A percentile compares a stretch with the other conserved stretches of the same genome.
These are phyloP conservation scores for Epichloe sp. DNA, from an alignment of 2,329 filamentous ascomycete genomes.

Conservation along the genomic window DNA sequence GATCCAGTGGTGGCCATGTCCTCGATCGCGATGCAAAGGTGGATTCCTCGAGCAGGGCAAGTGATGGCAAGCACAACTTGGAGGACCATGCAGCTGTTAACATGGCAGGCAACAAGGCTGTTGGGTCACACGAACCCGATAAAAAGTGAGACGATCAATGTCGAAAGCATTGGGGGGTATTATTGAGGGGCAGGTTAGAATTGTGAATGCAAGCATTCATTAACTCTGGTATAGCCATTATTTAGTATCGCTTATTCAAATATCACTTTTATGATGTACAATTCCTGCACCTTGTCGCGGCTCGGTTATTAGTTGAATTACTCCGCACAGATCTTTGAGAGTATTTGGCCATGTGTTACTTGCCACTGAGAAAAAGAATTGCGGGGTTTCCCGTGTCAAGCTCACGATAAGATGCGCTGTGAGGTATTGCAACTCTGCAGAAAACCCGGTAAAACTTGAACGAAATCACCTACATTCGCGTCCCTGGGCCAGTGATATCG, in stretches of 20 bases:
- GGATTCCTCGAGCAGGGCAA: neutral
- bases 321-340: no score
- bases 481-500: no score
- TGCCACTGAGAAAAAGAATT: no score
- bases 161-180: neutral
- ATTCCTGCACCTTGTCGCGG: no score
- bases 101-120: neutral
- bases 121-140: neutral
- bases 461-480: no score
- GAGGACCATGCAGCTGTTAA: neutral
- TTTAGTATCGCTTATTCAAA: neutral
- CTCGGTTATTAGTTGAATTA: no score
- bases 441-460: no score
- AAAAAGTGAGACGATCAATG: neutral
- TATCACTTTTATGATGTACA: no score
- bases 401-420: no score
- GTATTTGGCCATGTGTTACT: neutral
- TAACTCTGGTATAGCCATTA: neutral
- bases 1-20: neutral
- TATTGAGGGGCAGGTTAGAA: neutral
- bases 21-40: conserved; percentile 1
- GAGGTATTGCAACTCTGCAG: no score
- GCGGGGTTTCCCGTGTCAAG: no score
- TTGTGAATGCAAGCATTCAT: neutral
- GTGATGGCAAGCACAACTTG: neutral